phyloP scores from a whole-genome alignment of 2,329 filamentous ascomycete genomes.

The Cadophora sp. region DNA sequence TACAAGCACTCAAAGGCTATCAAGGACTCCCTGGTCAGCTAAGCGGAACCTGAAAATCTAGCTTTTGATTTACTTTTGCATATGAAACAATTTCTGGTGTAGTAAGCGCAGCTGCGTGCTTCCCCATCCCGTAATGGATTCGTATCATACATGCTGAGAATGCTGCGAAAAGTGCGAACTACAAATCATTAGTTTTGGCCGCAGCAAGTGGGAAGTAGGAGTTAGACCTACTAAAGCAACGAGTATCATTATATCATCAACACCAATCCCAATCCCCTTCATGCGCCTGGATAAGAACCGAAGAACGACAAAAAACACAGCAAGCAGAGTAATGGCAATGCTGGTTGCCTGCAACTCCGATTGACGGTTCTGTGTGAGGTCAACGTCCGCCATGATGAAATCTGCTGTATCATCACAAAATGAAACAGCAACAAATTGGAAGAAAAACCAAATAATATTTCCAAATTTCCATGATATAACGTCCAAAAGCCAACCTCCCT shows the following conservation, averaged over 20 bases:
- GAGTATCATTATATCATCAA: slow-evolving; percentile 20
- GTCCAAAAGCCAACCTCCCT: background rate
- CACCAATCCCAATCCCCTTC: slow-evolving; percentile 14
- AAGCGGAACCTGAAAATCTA: too few species aligned
- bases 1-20: slow-evolving; percentile 43
- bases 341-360: slow-evolving; percentile 8
- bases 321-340: slow-evolving; percentile 8
- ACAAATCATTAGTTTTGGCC: background rate
- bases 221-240: slow-evolving; percentile 12
- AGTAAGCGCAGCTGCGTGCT: background rate
- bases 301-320: slow-evolving; percentile 19
- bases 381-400: slow-evolving; percentile 5
- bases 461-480: background rate
- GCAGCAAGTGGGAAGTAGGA: background rate
- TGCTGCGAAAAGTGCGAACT: background rate
- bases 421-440: background rate
- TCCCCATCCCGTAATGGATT: slow-evolving; percentile 7
- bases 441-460: background rate
- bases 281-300: slow-evolving; percentile 8
- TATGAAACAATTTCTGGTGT: background rate
- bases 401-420: background rate
- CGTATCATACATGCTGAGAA: slow-evolving; percentile 1
- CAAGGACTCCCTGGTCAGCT: slow-evolving; percentile 23
- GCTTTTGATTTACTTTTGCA: slow-evolving; percentile 3
- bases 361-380: slow-evolving; percentile 13